Conservation (phyloP, 1,284 basidiomycete genomes). For the Moesziomyces sp. region DNA sequence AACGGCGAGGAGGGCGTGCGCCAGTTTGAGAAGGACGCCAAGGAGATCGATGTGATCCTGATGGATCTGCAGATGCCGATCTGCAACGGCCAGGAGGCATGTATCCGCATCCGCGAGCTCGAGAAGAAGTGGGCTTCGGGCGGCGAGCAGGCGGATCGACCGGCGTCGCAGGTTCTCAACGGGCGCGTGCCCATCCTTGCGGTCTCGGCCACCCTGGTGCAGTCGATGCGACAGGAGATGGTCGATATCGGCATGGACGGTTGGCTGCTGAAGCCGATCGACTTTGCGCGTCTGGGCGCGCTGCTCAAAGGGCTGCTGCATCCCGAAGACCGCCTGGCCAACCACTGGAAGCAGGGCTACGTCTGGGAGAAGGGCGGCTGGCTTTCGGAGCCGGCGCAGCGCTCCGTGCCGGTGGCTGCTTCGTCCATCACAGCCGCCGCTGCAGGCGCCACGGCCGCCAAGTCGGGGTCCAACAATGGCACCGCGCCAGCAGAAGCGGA, state of each 20-base stretch:
- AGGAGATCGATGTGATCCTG: constrained; percentile 78
- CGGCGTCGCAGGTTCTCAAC: constrained; percentile 72
- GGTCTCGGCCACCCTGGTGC: constrained; percentile 80
- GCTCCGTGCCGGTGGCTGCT: constrained; percentile 23
- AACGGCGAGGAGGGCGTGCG: constrained; percentile 83
- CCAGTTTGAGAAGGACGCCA: constrained; percentile 73
- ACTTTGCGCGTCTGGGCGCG: constrained; percentile 72
- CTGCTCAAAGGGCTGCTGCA: constrained; percentile 56
- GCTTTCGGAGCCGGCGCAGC: constrained; percentile 51
- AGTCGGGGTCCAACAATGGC: no score
- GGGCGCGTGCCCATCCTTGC: constrained; percentile 83
- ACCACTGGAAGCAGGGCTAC: constrained; percentile 56
- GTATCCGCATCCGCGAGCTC: constrained; percentile 73
- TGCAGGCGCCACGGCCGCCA: neutral
- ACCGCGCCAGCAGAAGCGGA: no score
- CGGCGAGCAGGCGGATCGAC: constrained; percentile 43
- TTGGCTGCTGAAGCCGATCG: constrained; percentile 87
- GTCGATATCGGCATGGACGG: constrained; percentile 78
- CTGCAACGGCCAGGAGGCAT: constrained; percentile 80
- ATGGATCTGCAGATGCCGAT: constrained; percentile 93
- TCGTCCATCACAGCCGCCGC: constrained; percentile 3
- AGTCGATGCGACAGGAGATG: constrained; percentile 75
- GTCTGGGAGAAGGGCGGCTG: constrained; percentile 64
- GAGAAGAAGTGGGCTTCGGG: constrained; percentile 30
- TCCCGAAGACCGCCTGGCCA: constrained; percentile 38